These are phyloP conservation scores for Nakazawaea laoshanensis DNA, from an alignment of 805 yeast genomes.

Conservation along the genomic window DNA sequence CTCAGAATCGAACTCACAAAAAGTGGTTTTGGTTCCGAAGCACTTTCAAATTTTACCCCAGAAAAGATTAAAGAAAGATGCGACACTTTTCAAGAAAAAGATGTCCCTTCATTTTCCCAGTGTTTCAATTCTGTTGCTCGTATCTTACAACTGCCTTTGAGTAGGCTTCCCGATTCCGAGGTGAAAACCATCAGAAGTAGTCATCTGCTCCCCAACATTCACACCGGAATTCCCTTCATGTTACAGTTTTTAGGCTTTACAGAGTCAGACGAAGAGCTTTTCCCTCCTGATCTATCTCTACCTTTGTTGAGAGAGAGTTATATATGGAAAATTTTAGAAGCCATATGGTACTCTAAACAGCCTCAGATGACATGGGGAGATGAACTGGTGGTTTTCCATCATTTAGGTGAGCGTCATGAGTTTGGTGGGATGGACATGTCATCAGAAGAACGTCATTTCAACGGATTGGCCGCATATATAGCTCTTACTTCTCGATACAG, in stretches of 20 bases:
- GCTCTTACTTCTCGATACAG: constrained; percentile 38
- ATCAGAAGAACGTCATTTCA: constrained; percentile 3
- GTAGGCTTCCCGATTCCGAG: constrained; percentile 31
- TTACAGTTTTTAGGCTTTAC: constrained; percentile 37
- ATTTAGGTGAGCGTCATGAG: constrained; percentile 5
- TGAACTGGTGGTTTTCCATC: constrained; percentile 1
- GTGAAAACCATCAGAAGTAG: constrained; percentile 46
- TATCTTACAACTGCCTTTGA: constrained; percentile 61
- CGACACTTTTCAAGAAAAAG: constrained; percentile 14
- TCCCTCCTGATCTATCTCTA: constrained; percentile 35
- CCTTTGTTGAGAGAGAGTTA: constrained; percentile 36
- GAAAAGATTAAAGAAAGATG: constrained; percentile 46
- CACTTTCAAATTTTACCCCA: constrained; percentile 23
- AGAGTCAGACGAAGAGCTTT: constrained; percentile 19
- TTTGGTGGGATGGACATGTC: constrained; percentile 11
- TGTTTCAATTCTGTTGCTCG: constrained; percentile 56
- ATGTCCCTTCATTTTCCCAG: constrained; percentile 43
- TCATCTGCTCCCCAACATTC: constrained; percentile 45
- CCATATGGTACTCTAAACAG: constrained; percentile 14
- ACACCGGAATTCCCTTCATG: constrained; percentile 48
- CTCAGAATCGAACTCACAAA: constrained; percentile 7
- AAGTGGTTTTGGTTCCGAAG: constrained; percentile 17
- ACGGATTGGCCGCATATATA: constrained; percentile 22
- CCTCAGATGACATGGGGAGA: constrained; percentile 8
- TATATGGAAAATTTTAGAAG: constrained; percentile 45